Base-by-base conservation (phyloP, 208 protist species). In the Wallacemonas sp. region DNA sequence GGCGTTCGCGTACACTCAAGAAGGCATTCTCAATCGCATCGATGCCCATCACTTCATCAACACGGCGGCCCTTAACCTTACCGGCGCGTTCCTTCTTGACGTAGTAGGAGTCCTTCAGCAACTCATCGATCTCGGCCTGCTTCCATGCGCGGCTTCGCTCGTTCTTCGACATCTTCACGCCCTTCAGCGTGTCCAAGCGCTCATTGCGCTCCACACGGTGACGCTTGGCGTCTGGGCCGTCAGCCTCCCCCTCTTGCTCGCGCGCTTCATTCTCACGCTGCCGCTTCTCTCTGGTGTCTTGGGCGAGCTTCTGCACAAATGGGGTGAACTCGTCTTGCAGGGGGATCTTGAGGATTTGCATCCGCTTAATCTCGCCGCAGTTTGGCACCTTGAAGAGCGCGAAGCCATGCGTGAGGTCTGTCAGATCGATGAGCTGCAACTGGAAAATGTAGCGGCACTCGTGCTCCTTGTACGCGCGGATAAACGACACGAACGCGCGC, bases 381-480 rank as follows among this genome's bases (percentile, higher is more conserved):
- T 72, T 96, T 12, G 96, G 96, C 11, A 97, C 77, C 70, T 87
- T 93, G 57, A 94, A 90, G 9, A 98, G 81, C 9, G 72, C 94
- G 70, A 98, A 98, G 30, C 86, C 81, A 70, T 97, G 87, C 26
- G 94, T 96, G 30, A 99, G 87, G 55, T 97, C 90, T 23, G 90
- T 92, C 21, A 99, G 74, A 65, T 99, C 98, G 67, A 98, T 88
- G 21, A 80, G 75, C 72, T 92, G 81, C 33, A 97, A 78, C 57
- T 91, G 85, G 70, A 98, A 97, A 68, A 98, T 97, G 83, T 96
- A 96, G 39, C 90, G 77, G 63, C 87, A 95, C 72, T 95, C 88
- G 70, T 98, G 95, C 69, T 98, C 92, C 76, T 97, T 97, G 86
- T 98, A 98, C 0, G 90, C 93, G 27, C 93, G 90, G 60, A 97